Conservation (phyloP, 2,329 filamentous ascomycete genomes). For the Trichoderma oligosporum region DNA sequence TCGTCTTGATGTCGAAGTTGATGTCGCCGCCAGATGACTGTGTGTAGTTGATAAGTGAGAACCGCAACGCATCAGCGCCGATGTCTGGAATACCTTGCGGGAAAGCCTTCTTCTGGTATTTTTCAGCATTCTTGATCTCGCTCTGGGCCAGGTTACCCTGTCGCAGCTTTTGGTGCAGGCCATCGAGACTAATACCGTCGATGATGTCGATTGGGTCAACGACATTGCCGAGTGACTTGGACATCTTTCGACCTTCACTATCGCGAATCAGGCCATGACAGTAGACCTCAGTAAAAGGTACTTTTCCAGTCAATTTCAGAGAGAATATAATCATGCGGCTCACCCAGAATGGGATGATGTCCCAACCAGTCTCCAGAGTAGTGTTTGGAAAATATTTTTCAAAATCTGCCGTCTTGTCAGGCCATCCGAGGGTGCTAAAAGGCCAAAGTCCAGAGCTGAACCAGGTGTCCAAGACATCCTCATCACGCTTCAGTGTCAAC, state of each 20-base stretch:
- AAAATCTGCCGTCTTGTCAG: constrained; percentile 67
- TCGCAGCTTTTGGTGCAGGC: constrained; percentile 70
- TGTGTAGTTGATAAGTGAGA: constrained; percentile 81
- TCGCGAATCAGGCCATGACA: constrained; percentile 81
- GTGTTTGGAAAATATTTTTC: constrained; percentile 76
- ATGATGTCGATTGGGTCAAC: constrained; percentile 87
- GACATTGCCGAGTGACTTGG: constrained; percentile 84
- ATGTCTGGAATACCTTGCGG: constrained; percentile 84
- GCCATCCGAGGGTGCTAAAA: constrained; percentile 82
- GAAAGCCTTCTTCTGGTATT: constrained; percentile 84
- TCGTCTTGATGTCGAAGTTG: constrained; percentile 78
- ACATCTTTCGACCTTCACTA: constrained; percentile 87
- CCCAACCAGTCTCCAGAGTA: constrained; percentile 83
- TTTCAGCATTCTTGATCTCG: constrained; percentile 73
- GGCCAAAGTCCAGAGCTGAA: constrained; percentile 87
- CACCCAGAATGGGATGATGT: constrained; percentile 69
- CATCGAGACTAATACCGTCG: constrained; percentile 68
- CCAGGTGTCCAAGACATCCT: constrained; percentile 89
- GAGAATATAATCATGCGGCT: constrained; percentile 83
- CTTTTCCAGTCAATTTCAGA: constrained; percentile 79
- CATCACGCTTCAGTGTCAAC: constrained; percentile 45
- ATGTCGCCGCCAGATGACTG: constrained; percentile 58
- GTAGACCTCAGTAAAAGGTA: constrained; percentile 86
- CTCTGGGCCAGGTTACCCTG: constrained; percentile 72
- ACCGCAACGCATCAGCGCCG: constrained; percentile 78